Evolutionary conservation across 2,329 filamentous ascomycete genomes (phyloP).

Genomic region (Fusarium sp.): DNA sequence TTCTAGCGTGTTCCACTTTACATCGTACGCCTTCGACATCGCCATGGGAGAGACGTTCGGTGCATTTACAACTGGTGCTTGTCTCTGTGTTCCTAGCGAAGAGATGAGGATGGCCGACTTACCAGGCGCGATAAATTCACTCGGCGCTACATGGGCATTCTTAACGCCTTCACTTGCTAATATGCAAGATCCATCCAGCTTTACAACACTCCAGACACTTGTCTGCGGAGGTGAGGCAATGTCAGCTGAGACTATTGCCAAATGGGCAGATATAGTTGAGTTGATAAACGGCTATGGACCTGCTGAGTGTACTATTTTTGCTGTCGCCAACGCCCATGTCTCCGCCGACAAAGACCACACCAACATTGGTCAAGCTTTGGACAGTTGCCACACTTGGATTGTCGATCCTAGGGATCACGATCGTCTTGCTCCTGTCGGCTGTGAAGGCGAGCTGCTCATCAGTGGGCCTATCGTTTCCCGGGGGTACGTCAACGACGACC

Average conservation of each 20-base stretch:
- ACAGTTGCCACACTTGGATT: constrained; percentile 25
- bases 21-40: constrained; percentile 42
- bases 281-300: constrained; percentile 43
- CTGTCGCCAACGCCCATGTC: constrained; percentile 9
- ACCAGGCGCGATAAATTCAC: constrained; percentile 22
- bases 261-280: constrained; percentile 31
- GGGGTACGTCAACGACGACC: constrained; percentile 14
- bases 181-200: constrained; percentile 33
- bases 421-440: constrained; percentile 25
- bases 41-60: constrained; percentile 36
- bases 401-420: constrained; percentile 36
- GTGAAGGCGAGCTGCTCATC: constrained; percentile 37
- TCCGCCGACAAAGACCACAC: neutral
- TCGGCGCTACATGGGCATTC: constrained; percentile 36
- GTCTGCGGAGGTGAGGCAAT: constrained; percentile 40
- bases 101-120: constrained; percentile 36
- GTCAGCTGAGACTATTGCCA: constrained; percentile 20
- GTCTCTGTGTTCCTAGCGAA: constrained; percentile 41
- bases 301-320: constrained; percentile 34
- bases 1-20: constrained; percentile 38
- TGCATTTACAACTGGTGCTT: constrained; percentile 26
- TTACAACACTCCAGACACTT: constrained; percentile 22
- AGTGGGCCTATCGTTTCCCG: constrained; percentile 29
- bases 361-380: constrained; percentile 17
- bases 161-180: constrained; percentile 42